Evolutionary conservation across 805 yeast species (phyloP), one percentile per base, ranked within the genome.

Genomic region (Myxozyma mucilagina): DNA sequence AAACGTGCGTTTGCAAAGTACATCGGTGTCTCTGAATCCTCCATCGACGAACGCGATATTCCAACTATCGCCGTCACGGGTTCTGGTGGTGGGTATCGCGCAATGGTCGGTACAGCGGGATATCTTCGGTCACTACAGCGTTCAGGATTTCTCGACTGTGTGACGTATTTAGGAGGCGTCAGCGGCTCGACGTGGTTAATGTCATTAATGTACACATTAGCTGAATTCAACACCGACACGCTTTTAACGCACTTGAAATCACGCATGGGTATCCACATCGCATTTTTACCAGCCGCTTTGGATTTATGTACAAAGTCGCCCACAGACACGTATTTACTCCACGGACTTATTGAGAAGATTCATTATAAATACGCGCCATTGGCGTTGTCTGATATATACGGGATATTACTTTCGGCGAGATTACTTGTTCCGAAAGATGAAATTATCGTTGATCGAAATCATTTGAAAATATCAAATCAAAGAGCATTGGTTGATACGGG

Each of bases 1-100:
- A 41, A 42, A 24, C n/a, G 36, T 9, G 66, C 63, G 3, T 63
- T 67, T 9, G 69, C 70, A 20, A 36, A 43, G 20, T 67, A 58
- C 39, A 58, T 67, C 18, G 61, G 41, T 16, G 36, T 67, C 1
- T 59, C 70, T 3, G 55, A 47, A 16, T 34, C 42, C 10, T 24
- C 47, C 24, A 58, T 67, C 2, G 59, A 67, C 47, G 66, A 63
- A n/a, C 60, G 65, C 38, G 70, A 67, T 47, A 59, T 67, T 14
- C 70, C 70, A 3, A 57, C 56, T 20, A 66, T 67, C 38, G 70
- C 66, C 4, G 52, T 67, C 44, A 63, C 69, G 9, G 70, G 70
- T 20, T 67, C 70, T 20, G 70, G 70, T 13, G 70, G 70, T 31
- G 70, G 70, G 14, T 65, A 65, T 50, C 53, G 70, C 14, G 70